phyloP scores from a whole-genome alignment of 768 basidiomycete genomes.

The Boletus insuetus region DNA sequence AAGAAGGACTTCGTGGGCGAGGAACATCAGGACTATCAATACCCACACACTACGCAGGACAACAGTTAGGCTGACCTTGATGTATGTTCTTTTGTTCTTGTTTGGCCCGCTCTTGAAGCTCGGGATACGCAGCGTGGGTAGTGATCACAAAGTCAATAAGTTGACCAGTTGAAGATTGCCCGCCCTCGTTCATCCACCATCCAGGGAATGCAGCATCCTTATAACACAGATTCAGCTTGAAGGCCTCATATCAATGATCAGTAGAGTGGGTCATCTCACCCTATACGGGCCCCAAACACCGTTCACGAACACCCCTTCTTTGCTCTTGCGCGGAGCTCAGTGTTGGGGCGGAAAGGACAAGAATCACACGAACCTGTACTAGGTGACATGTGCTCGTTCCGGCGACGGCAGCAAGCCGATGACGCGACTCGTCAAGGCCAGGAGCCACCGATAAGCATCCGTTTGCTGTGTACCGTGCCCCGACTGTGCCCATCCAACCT shows the following conservation, averaged over 20 bases:
- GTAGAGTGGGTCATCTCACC: conserved; percentile 33
- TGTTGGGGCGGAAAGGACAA: background rate
- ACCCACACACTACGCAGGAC: background rate
- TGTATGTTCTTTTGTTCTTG: conserved; percentile 59
- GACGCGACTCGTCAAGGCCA: conserved; percentile 68
- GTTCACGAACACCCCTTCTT: conserved; percentile 78
- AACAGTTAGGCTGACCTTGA: conserved; percentile 36
- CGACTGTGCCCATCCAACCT: conserved; percentile 96
- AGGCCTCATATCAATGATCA: background rate
- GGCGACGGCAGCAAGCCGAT: conserved; percentile 88
- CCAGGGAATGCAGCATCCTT: conserved; percentile 87
- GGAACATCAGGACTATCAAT: background rate
- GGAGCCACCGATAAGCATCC: conserved; percentile 55
- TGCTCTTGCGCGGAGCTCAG: conserved; percentile 50
- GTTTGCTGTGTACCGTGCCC: conserved; percentile 62
- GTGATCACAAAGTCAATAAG: conserved; percentile 94
- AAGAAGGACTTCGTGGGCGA: conserved; percentile 54
- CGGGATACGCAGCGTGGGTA: conserved; percentile 82
- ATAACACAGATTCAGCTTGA: conserved; percentile 2
- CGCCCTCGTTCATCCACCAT: conserved; percentile 99
- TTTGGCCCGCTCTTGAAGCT: conserved; percentile 63
- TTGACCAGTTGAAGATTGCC: conserved; percentile 95
- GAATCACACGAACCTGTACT: conserved; percentile 58
- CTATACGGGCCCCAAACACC: conserved; percentile 94
- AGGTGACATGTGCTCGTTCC: conserved; percentile 97